A percentile compares a stretch with the other conserved stretches of the same genome.
phyloP scores from a whole-genome alignment of 176 grass and related monocot species.

The Raddia distichophylla region DNA sequence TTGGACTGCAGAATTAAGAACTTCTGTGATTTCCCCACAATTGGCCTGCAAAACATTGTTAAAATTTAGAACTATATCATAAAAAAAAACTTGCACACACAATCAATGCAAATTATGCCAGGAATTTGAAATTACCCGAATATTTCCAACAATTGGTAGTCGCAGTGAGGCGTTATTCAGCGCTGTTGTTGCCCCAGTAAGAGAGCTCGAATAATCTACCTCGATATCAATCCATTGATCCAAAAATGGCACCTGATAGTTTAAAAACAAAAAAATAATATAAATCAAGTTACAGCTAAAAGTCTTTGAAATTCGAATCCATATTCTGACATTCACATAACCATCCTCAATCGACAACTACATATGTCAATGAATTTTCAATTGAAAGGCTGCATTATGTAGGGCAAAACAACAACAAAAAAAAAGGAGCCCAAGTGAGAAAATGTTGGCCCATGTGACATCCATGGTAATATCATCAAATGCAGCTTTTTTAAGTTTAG shows the following conservation, averaged over 20 bases:
- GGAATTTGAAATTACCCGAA: slow-evolving; percentile 48
- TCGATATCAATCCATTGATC: slow-evolving; percentile 58
- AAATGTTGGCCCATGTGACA: background rate
- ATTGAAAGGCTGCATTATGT: background rate
- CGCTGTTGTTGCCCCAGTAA: slow-evolving; percentile 59
- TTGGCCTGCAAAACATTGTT: slow-evolving; percentile 55
- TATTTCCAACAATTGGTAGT: slow-evolving; percentile 59
- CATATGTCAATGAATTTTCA: background rate
- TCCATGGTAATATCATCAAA: background rate
- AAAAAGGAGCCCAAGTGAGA: background rate
- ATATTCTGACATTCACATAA: background rate
- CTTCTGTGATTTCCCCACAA: slow-evolving; percentile 58
- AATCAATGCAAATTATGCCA: background rate
- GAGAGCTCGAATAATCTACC: slow-evolving; percentile 60
- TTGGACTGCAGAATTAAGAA: slow-evolving; percentile 56
- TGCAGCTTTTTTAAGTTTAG: background rate
- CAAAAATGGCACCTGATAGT: slow-evolving; percentile 59
- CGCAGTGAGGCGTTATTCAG: slow-evolving; percentile 67
- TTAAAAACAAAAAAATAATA: background rate
- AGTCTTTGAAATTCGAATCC: background rate
- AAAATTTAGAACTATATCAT: slow-evolving; percentile 9
- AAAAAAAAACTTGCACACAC: slow-evolving; percentile 18
- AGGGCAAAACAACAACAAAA: background rate
- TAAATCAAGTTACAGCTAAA: background rate
- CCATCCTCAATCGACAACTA: background rate